Percentiles rank a stretch among this genome's conserved stretches.
These are phyloP conservation scores for Botrytis deweyae DNA, from an alignment of 2,329 filamentous ascomycete genomes.

Conservation along the genomic window DNA sequence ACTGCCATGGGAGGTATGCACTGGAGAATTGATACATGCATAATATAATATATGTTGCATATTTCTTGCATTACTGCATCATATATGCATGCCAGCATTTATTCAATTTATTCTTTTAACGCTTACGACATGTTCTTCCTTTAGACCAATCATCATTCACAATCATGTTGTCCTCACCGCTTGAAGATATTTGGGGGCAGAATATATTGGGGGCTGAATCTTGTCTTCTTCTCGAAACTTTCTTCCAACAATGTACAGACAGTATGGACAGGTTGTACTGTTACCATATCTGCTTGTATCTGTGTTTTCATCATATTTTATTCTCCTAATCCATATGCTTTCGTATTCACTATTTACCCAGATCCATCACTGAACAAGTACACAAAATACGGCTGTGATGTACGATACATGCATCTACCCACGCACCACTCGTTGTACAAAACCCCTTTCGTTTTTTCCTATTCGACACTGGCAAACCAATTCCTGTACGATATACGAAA, in stretches of 20 bases:
- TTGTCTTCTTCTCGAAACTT: background rate
- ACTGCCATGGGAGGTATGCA: background rate
- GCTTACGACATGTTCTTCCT: background rate
- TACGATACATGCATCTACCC: background rate
- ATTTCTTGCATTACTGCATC: background rate
- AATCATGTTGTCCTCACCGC: background rate
- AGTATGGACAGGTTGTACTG: background rate
- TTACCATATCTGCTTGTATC: background rate
- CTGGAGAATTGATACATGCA: background rate
- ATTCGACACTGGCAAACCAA: background rate
- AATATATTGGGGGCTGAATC: background rate
- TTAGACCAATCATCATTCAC: background rate
- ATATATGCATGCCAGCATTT: background rate
- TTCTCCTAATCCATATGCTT: background rate
- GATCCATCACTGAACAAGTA: background rate
- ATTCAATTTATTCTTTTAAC: background rate
- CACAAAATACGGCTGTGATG: background rate
- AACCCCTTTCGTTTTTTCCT: background rate
- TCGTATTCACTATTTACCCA: background rate
- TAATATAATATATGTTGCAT: background rate
- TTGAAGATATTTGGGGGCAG: background rate
- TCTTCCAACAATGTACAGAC: background rate
- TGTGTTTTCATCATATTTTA: background rate
- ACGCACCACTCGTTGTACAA: slow-evolving; percentile 10
- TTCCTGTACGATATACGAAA: background rate